Evolutionary conservation across 2,329 filamentous ascomycete species (phyloP).

Genomic region (Epicoccum nigrum): DNA sequence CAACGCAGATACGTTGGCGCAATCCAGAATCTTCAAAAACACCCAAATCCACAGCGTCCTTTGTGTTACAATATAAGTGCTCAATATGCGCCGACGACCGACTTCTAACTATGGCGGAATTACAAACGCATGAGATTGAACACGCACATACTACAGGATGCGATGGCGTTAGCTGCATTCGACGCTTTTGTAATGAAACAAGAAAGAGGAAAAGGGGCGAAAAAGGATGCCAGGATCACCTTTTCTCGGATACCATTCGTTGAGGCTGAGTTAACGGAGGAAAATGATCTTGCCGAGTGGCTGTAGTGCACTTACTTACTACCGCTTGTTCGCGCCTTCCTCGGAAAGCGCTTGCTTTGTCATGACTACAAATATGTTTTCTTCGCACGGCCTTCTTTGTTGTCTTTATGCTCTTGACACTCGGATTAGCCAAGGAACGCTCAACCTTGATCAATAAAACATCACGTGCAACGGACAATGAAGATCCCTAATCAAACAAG

Average conservation of each 20-base stretch:
- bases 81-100: constrained; percentile 28
- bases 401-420: too few species aligned
- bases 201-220: neutral
- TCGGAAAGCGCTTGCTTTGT: too few species aligned
- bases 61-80: constrained; percentile 29
- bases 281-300: too few species aligned
- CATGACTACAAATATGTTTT: too few species aligned
- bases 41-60: constrained; percentile 4
- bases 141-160: constrained; percentile 33
- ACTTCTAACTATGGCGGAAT: constrained; percentile 34
- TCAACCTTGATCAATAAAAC: too few species aligned
- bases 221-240: constrained; percentile 15
- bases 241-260: constrained; percentile 1
- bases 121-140: constrained; percentile 32
- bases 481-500: too few species aligned
- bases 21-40: constrained; percentile 18
- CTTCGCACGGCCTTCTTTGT: too few species aligned
- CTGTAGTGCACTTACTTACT: too few species aligned
- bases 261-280: neutral
- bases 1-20: constrained; percentile 36
- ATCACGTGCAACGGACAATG: too few species aligned
- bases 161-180: constrained; percentile 19
- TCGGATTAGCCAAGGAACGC: too few species aligned
- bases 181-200: constrained; percentile 34
- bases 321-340: too few species aligned